Base-by-base conservation (phyloP, 1,139 yeast genomes). In the Tardiomyces depauwii region DNA sequence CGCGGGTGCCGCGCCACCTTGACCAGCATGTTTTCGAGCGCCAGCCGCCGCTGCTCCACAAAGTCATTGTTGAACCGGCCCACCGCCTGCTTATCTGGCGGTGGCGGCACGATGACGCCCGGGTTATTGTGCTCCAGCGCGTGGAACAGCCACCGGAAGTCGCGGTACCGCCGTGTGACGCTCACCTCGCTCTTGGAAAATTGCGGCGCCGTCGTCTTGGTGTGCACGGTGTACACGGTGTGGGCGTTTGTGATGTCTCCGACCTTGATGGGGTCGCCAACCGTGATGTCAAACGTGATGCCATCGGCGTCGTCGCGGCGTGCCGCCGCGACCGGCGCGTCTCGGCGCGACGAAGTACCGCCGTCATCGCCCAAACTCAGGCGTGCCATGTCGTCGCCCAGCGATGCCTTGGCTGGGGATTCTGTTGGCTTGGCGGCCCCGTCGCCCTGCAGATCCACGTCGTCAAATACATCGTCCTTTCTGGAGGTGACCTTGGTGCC, bases 61-160 rank as follows among this genome's bases (percentile, higher is more conserved):
- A 91, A 88, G 57, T 81, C 88, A 54, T 85, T 89, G 58, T 87
- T 86, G 65, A 82, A 83, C 53, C 95, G 72, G 2, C 96, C 96
- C 49, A 89, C 82, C 0, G 87, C 85, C 63, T 91, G 97, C 60
- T 93, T 93, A 38, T 87, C 86, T 1, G 99, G 98, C 11, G 98
- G 97, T 0, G 98, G 96, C 0, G 98, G 98, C 25, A 93, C 81
- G 40, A 93, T 82, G 48, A 76, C 72, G 1, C 98, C 98, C 28
- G 95, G 95, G 59, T 91, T 88, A 56, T 82, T 86, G 53, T 77
- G 77, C 58, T 85, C 87, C 32, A 91, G 70, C 56, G 91, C 96
- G 55, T 87, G 87, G 63, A 87, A 89, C 25, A 91, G 72, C 97
- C 97, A 70, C 53, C 82, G 70, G 64, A 87, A 87, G 61, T 87